Percentiles rank a stretch among this genome's conserved stretches.
Evolutionary conservation across 306 rosid genomes (phyloP).

Genomic region (Canavalia gladiata): DNA sequence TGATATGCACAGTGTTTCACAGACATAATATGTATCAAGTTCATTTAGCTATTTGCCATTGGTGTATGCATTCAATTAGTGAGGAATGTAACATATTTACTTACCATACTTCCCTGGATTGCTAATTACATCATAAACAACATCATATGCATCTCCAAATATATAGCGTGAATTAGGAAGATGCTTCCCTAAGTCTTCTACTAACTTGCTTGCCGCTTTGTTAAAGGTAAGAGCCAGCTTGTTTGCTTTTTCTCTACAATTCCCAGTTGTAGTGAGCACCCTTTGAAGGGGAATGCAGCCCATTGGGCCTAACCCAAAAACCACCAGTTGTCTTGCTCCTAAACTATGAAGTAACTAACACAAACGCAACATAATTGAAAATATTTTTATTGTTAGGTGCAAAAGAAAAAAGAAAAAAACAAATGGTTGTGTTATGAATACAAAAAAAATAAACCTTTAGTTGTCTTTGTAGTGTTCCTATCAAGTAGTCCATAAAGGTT

Average conservation of each 20-base stretch:
- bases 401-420: not conserved
- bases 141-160: conserved; percentile 93
- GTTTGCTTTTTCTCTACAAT: conserved; percentile 72
- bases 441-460: conserved; percentile 60
- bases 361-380: not conserved
- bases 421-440: not conserved
- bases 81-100: conserved; percentile 20
- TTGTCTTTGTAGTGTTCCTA: conserved; percentile 72
- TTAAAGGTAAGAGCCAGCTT: conserved; percentile 83
- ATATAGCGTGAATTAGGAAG: conserved; percentile 76
- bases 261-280: conserved; percentile 75
- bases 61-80: not conserved
- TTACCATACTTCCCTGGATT: conserved; percentile 78
- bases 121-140: conserved; percentile 71
- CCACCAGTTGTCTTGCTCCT: conserved; percentile 88
- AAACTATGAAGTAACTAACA: conserved; percentile 72
- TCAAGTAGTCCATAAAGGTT: conserved; percentile 71
- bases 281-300: conserved; percentile 96
- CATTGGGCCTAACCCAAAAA: conserved; percentile 94
- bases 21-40: not conserved
- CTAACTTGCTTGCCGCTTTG: conserved; percentile 61
- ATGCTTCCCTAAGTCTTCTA: conserved; percentile 56
- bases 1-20: conserved; percentile 13
- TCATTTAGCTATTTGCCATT: conserved; percentile 3
- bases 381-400: not conserved